Evolutionary conservation across 495 filamentous ascomycete genomes (phyloP).

Genomic region (Lasiosphaeria ovina): DNA sequence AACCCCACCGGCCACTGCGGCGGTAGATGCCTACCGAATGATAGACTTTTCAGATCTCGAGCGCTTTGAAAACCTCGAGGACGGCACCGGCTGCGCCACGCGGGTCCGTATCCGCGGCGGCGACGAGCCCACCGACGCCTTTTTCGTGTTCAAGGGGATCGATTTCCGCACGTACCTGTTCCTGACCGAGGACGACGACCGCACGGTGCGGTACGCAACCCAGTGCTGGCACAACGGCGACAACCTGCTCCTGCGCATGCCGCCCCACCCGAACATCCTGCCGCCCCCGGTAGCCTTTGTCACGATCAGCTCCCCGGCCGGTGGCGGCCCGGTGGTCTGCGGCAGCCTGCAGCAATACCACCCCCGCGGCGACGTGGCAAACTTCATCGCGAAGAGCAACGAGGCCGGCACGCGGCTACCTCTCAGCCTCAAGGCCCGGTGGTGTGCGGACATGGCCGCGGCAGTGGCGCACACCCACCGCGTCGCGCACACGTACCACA

Average conservation of each 20-base stretch:
- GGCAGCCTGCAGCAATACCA: neutral
- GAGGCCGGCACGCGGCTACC: neutral
- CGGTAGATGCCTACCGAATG: neutral
- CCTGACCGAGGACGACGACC: neutral
- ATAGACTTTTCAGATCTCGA: neutral
- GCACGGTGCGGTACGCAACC: neutral
- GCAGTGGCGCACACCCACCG: neutral
- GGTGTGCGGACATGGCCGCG: neutral
- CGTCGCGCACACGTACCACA: neutral
- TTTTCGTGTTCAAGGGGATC: neutral
- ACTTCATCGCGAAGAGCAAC: neutral
- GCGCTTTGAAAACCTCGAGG: neutral
- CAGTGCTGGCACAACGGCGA: neutral
- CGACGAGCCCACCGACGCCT: neutral
- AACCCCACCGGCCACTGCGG: neutral
- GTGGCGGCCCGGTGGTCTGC: neutral
- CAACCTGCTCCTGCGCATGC: neutral
- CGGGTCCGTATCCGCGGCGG: neutral
- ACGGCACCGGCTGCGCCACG: neutral
- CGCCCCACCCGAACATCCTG: neutral
- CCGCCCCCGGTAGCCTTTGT: neutral
- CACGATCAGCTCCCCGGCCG: neutral
- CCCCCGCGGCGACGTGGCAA: neutral
- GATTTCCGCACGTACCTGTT: neutral
- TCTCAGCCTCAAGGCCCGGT: neutral